A percentile compares a stretch with the other conserved stretches of the same genome.
Conservation (phyloP, 140 eudicot species). For the Stevia rebaudiana region DNA sequence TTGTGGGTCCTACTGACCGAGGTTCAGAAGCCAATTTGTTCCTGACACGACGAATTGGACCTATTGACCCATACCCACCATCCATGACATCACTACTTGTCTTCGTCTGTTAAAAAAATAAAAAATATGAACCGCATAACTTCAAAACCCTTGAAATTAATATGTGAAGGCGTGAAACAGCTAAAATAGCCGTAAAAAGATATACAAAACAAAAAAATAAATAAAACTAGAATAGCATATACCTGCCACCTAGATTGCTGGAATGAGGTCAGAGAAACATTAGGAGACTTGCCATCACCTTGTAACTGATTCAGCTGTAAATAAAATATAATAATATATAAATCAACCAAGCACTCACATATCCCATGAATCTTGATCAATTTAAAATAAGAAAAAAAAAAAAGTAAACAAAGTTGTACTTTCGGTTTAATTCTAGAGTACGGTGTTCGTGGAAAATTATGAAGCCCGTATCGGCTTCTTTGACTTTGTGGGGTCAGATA, state of each 20-base stretch:
- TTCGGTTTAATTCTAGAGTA: constrained; percentile 52
- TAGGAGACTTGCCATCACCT: constrained; percentile 36
- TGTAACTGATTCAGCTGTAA: constrained; percentile 45
- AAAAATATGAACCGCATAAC: not conserved
- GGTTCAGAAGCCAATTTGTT: constrained; percentile 52
- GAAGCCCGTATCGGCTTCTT: constrained; percentile 52
- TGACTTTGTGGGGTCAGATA: constrained; percentile 68
- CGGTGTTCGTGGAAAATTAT: constrained; percentile 51
- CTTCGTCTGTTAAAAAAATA: constrained; percentile 36
- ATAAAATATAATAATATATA: not conserved
- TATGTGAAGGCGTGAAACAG: not conserved
- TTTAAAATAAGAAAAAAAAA: not conserved
- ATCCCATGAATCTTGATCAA: not conserved
- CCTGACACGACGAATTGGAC: constrained; percentile 68
- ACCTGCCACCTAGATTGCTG: constrained; percentile 67
- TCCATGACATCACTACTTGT: constrained; percentile 38
- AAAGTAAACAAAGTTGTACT: constrained; percentile 28
- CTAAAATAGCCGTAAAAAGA: constrained; percentile 6
- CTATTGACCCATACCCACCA: constrained; percentile 65
- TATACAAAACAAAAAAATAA: too few species aligned
- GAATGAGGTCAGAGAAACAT: constrained; percentile 37
- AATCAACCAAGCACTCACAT: too few species aligned
- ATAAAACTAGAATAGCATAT: constrained; percentile 10
- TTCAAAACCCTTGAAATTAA: not conserved
- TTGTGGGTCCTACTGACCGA: constrained; percentile 48